phyloP scores from a whole-genome alignment of 352 stramenopile genomes.

The Achlya hypogyna region DNA sequence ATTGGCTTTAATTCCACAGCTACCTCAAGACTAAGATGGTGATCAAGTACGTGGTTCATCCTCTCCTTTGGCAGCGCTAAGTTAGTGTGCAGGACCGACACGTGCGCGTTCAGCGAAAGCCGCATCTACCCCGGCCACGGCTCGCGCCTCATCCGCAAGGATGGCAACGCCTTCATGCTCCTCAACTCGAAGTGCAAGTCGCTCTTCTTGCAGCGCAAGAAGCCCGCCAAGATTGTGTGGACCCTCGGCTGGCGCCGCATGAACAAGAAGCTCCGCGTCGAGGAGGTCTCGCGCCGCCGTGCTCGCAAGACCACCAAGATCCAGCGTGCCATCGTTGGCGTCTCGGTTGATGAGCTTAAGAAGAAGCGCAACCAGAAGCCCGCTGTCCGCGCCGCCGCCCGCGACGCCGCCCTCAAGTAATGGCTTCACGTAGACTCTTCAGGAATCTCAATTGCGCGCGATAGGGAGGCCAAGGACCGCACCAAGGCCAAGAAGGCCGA shows the following conservation, averaged over 20 bases:
- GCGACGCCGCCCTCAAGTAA: slow-evolving; percentile 88
- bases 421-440: background rate
- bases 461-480: slow-evolving; percentile 75
- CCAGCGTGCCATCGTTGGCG: slow-evolving; percentile 95
- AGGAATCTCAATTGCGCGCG: background rate
- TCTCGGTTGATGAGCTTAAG: slow-evolving; percentile 95
- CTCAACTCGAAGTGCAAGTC: slow-evolving; percentile 96
- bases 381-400: slow-evolving; percentile 83
- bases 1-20: slow-evolving; percentile 21
- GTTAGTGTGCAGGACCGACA: slow-evolving; percentile 59
- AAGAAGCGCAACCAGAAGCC: slow-evolving; percentile 97
- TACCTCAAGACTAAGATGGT: slow-evolving; percentile 53
- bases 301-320: slow-evolving; percentile 94
- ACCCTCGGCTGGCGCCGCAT: slow-evolving; percentile 95
- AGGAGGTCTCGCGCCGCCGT: slow-evolving; percentile 72
- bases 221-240: slow-evolving; percentile 99
- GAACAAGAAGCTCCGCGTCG: slow-evolving; percentile 98
- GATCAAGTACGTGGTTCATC: slow-evolving; percentile 73
- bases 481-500: slow-evolving; percentile 79
- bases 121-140: slow-evolving; percentile 98
- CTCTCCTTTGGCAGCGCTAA: background rate
- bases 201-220: slow-evolving; percentile 98
- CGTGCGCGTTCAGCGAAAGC: slow-evolving; percentile 83
- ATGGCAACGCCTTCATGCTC: slow-evolving; percentile 94
- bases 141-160: slow-evolving; percentile 96